Conservation (phyloP, 202 grass and related monocot species). For the Dendrocalamus latiflorus region DNA sequence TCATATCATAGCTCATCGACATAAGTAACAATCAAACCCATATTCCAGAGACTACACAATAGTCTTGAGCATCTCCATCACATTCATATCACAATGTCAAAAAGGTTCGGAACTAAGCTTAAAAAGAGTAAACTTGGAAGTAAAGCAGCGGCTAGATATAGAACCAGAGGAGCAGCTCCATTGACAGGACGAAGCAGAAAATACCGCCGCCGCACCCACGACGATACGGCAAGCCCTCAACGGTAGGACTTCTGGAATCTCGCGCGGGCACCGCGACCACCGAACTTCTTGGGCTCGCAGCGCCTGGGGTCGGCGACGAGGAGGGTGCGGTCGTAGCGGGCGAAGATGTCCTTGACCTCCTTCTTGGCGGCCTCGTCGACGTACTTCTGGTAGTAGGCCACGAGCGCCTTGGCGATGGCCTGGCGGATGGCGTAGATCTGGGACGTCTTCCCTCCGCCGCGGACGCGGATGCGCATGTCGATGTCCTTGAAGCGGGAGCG, state of each 20-base stretch:
- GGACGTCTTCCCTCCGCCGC: conserved; percentile 65
- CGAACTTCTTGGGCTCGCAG: conserved; percentile 84
- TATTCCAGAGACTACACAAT: no score
- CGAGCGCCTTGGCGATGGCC: conserved; percentile 67
- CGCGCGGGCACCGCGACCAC: conserved; percentile 62
- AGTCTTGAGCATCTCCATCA: no score
- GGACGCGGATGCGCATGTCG: conserved; percentile 70
- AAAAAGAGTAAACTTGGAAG: no score
- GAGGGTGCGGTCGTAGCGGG: conserved; percentile 70
- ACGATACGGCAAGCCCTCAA: no score
- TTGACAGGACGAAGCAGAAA: no score
- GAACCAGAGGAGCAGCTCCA: no score
- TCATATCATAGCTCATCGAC: no score
- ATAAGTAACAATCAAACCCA: no score
- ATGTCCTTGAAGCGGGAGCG: conserved; percentile 54
- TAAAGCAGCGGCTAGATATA: no score
- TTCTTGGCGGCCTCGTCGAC: conserved; percentile 74
- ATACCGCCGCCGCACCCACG: no score
- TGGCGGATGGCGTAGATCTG: conserved; percentile 78
- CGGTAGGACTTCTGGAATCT: conserved; percentile 82
- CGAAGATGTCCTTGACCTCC: conserved; percentile 75
- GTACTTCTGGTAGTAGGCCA: conserved; percentile 70
- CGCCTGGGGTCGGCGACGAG: conserved; percentile 68
- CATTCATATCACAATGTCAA: no score
- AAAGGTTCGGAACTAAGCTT: no score